A percentile compares a stretch with the other conserved stretches of the same genome.
Evolutionary conservation across 2,329 filamentous ascomycete species (phyloP).

Genomic region (Aspergillus eucalypticola): DNA sequence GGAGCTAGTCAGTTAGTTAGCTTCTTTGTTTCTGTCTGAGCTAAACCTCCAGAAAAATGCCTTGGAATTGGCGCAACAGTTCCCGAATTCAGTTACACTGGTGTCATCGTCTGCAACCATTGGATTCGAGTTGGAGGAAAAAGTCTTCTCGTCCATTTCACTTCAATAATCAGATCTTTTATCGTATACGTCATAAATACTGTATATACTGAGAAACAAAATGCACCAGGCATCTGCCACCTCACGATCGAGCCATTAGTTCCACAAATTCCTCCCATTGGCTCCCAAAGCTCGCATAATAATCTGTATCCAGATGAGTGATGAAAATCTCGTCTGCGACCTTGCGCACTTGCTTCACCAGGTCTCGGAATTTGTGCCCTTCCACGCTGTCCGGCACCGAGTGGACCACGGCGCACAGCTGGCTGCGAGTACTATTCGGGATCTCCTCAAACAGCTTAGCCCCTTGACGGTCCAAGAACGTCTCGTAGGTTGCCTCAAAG

Average conservation of each 20-base stretch:
- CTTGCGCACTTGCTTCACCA: slow-evolving; percentile 38
- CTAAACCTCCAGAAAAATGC: no score
- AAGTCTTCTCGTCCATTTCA: no score
- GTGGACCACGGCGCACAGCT: slow-evolving; percentile 42
- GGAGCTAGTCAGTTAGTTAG: no score
- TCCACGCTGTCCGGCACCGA: slow-evolving; percentile 36
- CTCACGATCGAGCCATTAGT: slow-evolving; percentile 30
- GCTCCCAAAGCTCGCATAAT: slow-evolving; percentile 43
- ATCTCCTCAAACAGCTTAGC: slow-evolving; percentile 36
- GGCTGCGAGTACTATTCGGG: slow-evolving; percentile 32
- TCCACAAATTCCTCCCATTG: slow-evolving; percentile 42
- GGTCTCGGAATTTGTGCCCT: slow-evolving; percentile 30
- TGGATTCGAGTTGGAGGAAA: no score
- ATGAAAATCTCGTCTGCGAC: slow-evolving; percentile 44
- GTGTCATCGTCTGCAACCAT: no score
- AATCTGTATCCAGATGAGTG: slow-evolving; percentile 41
- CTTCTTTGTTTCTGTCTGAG: no score
- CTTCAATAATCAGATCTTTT: not conserved
- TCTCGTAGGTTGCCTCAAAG: slow-evolving; percentile 47
- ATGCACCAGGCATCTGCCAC: not conserved
- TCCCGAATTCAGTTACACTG: no score
- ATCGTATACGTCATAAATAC: not conserved
- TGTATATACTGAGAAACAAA: not conserved
- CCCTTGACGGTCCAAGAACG: slow-evolving; percentile 37
- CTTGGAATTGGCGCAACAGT: no score